A percentile compares a stretch with the other conserved stretches of the same genome.
These are phyloP conservation scores for Quercus cerris DNA, from an alignment of 306 rosid species.

Conservation along the genomic window DNA sequence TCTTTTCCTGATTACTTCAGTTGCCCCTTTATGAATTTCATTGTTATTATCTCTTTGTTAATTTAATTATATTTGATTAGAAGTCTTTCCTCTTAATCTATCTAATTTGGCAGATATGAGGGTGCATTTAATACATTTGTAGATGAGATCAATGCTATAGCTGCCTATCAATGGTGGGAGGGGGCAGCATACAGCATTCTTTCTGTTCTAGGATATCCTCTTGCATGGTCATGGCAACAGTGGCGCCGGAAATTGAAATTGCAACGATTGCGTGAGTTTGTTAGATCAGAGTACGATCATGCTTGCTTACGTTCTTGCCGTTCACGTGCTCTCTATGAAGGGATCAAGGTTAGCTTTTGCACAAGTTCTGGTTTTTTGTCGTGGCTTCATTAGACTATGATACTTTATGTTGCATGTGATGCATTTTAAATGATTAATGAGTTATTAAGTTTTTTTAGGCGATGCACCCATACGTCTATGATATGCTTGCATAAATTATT, in stretches of 20 bases:
- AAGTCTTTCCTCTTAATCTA: constrained; percentile 15
- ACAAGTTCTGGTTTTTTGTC: background rate
- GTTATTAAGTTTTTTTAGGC: constrained; percentile 12
- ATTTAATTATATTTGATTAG: constrained; percentile 18
- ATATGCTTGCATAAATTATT: background rate
- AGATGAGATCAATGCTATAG: constrained; percentile 86
- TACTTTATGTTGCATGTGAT: background rate
- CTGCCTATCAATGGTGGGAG: constrained; percentile 99
- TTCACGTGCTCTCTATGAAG: constrained; percentile 97
- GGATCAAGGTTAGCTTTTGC: constrained; percentile 75
- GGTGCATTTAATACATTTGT: constrained; percentile 87
- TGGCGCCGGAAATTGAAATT: constrained; percentile 85
- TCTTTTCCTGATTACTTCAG: constrained; percentile 5
- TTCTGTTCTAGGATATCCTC: constrained; percentile 76
- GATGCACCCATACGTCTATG: background rate
- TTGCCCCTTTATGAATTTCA: constrained; percentile 12
- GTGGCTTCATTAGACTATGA: background rate
- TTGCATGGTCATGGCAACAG: constrained; percentile 97
- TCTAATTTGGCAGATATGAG: constrained; percentile 70
- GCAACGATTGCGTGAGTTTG: constrained; percentile 91
- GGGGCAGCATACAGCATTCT: constrained; percentile 85
- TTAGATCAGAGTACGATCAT: constrained; percentile 94
- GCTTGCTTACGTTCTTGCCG: constrained; percentile 95
- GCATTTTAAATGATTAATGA: background rate
- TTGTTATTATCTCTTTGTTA: background rate